Evolutionary conservation across 2,329 filamentous ascomycete genomes (phyloP).

Genomic region (Leptographium wingfieldii): DNA sequence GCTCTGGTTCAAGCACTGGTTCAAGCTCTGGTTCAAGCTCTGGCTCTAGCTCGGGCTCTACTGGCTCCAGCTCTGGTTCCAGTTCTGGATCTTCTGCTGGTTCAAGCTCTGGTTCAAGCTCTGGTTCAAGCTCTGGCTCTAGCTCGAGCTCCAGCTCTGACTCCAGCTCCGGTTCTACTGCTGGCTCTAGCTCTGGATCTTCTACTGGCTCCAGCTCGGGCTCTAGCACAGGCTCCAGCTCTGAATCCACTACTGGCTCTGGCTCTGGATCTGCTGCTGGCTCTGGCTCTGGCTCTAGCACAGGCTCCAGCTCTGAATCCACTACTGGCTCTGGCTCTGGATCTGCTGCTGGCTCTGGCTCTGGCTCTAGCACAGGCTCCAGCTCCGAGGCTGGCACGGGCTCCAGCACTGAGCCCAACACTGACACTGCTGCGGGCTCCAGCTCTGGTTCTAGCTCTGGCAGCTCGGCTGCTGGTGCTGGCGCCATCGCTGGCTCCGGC

Average conservation of each 20-base stretch:
- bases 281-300: background rate
- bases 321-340: background rate
- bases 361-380: too few species aligned
- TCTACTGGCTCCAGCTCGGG: background rate
- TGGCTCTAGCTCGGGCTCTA: background rate
- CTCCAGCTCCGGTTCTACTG: too few species aligned
- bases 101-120: background rate
- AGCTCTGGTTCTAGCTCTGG: too few species aligned
- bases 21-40: background rate
- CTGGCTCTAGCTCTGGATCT: too few species aligned
- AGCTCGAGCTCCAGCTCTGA: too few species aligned
- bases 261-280: background rate
- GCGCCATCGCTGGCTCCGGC: too few species aligned
- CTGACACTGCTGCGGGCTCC: too few species aligned
- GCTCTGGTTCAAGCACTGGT: background rate
- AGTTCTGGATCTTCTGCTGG: background rate
- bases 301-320: background rate
- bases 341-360: background rate
- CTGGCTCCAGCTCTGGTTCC: background rate
- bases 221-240: background rate
- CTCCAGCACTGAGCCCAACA: too few species aligned
- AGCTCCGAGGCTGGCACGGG: too few species aligned
- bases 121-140: too few species aligned
- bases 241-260: background rate
- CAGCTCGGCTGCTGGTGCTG: too few species aligned